Evolutionary conservation across 305 asterid genomes (phyloP), one percentile per base, ranked within the genome.

Genomic region (Fraxinus sp.): DNA sequence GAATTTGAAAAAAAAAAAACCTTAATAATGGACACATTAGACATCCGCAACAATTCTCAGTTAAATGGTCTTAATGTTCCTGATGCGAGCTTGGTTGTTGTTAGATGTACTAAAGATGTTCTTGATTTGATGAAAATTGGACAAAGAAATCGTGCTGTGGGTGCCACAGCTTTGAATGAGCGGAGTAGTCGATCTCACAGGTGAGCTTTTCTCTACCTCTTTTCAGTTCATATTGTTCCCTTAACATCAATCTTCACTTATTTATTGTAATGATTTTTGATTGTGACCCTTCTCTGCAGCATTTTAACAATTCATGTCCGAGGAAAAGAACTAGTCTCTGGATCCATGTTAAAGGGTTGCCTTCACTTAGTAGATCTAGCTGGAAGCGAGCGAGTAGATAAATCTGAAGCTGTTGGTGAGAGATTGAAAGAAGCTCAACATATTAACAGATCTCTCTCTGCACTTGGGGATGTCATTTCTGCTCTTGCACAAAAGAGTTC

Each of bases 351-450:
- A 76, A 94, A 89, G 88, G 98, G 98, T 28, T 95, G 98, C 84
- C 98, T 95, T 81, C 98, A 95, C 89, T 86, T 95, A 7, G 97
- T 95, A 28, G 99, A 94, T 88, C 90, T 95, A 55, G 99, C 99
- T 78, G 99, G 99, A 78, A 95, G 99, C 74, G 98, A 94, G 83
- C 87, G 99, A 82, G 97, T 95, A 74, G 97, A 92, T 86, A 94
- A 88, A 88, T 95, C 99, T 46, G 99, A 95, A 90, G 99, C 97
- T 20, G 92, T 89, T 82, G 99, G 99, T 0, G 99, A 94, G 87
- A 91, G 99, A 86, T 81, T 95, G 80, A 95, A 94, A 89, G 99
- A 95, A 90, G 99, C 99, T 28, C 99, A 95, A 70, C 94, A 95
- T 81, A 95, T 95, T 77, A 95, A 94, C 89, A 90, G 84, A 85